These are phyloP conservation scores for Dryadomyces quercus-mongolicae DNA, from an alignment of 2,329 filamentous ascomycete genomes.

Conservation along the genomic window DNA sequence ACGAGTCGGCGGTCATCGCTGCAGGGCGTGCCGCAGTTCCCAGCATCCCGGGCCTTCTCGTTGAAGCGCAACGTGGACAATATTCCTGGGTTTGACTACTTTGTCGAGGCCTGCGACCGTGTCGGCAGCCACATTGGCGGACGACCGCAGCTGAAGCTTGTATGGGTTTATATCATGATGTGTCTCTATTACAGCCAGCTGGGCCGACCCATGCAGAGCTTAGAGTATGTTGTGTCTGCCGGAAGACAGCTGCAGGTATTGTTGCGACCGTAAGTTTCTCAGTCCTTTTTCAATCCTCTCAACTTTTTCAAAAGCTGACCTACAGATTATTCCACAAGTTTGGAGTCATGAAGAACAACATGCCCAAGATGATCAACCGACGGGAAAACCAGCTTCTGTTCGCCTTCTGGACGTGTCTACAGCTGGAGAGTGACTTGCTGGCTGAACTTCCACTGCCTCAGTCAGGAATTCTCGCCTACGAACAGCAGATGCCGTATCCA, in stretches of 20 bases:
- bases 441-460: conserved; percentile 64
- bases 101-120: conserved; percentile 75
- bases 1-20: conserved; percentile 41
- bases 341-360: conserved; percentile 25
- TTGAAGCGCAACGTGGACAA: conserved; percentile 59
- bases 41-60: not conserved
- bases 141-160: conserved; percentile 61
- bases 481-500: conserved; percentile 55
- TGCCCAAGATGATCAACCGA: conserved; percentile 23
- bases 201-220: conserved; percentile 77
- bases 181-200: conserved; percentile 84
- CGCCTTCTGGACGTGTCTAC: conserved; percentile 87
- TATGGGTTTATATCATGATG: conserved; percentile 74
- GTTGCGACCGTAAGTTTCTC: conserved; percentile 52
- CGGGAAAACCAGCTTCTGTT: conserved; percentile 56
- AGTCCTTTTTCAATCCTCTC: not conserved
- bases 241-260: conserved; percentile 55
- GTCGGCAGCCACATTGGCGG: conserved; percentile 70
- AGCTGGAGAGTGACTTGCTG: conserved; percentile 88
- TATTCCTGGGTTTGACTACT: conserved; percentile 84
- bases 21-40: conserved; percentile 22
- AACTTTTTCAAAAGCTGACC: not conserved
- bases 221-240: conserved; percentile 45
- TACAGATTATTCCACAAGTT: conserved; percentile 33
- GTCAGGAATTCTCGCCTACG: conserved; percentile 48